Evolutionary conservation across 805 yeast species (phyloP).

Genomic region (Ogataea glucozyma): DNA sequence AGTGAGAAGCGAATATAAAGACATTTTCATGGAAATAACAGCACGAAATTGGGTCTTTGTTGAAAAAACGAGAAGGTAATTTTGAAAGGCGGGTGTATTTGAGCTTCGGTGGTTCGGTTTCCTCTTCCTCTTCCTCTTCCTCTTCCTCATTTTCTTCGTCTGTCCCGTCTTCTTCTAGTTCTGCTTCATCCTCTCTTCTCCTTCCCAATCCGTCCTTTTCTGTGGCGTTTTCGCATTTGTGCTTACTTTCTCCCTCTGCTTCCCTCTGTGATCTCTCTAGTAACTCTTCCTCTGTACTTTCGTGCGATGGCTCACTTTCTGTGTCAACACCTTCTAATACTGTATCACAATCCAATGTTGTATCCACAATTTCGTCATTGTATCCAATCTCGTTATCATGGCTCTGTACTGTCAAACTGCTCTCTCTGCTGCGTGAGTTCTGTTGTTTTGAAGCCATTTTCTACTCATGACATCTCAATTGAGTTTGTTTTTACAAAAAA

Average conservation of each 20-base stretch:
- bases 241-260: slow-evolving; percentile 2
- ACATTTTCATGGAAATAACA: slow-evolving; percentile 59
- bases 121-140: slow-evolving; percentile 42
- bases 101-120: slow-evolving; percentile 66
- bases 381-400: slow-evolving; percentile 5
- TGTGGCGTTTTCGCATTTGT: too few relatives aligned
- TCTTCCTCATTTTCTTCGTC: slow-evolving; percentile 31
- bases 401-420: not conserved
- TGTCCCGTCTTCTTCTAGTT: slow-evolving; percentile 8
- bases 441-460: not conserved
- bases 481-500: not conserved
- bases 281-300: too few relatives aligned
- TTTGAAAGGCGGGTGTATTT: slow-evolving; percentile 70
- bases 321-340: slow-evolving; percentile 9
- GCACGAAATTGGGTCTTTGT: slow-evolving; percentile 76
- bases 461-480: not conserved
- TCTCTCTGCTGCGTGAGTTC: not conserved
- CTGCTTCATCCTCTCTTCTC: slow-evolving; percentile 33
- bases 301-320: not conserved
- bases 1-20: slow-evolving; percentile 84
- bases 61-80: slow-evolving; percentile 71
- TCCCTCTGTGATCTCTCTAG: not conserved
- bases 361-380: slow-evolving; percentile 28
- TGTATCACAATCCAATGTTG: slow-evolving; percentile 25
- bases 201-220: slow-evolving; percentile 5